These are phyloP conservation scores for Mycena alexandri DNA, from an alignment of 768 basidiomycete genomes.

Conservation along the genomic window DNA sequence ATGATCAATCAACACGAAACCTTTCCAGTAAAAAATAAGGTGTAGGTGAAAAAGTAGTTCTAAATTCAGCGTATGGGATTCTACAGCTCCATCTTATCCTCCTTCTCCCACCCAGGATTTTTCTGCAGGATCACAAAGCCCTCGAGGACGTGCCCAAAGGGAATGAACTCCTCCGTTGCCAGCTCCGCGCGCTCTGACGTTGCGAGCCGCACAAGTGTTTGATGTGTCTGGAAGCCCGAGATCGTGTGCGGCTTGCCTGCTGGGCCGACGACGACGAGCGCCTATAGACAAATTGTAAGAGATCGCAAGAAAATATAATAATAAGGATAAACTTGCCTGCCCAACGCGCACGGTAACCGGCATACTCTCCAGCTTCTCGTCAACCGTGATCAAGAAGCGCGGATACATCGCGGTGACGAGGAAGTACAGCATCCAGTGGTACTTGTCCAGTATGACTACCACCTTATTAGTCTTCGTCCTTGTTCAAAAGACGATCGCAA, in stretches of 20 bases:
- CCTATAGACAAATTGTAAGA: conserved; percentile 55
- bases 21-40: no score
- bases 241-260: conserved; percentile 97
- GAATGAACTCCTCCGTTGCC: conserved; percentile 96
- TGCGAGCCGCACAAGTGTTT: conserved; percentile 94
- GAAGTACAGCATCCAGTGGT: conserved; percentile 99
- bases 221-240: conserved; percentile 98
- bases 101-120: conserved; percentile 91
- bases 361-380: conserved; percentile 88
- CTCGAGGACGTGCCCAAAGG: conserved; percentile 91
- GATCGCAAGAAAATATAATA: no score
- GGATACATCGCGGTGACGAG: conserved; percentile 97
- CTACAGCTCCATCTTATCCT: conserved; percentile 87
- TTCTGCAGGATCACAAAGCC: conserved; percentile 93
- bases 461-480: no score
- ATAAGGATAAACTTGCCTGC: conserved; percentile 63
- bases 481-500: conserved; percentile 35
- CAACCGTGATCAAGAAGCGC: conserved; percentile 95
- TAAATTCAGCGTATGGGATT: conserved; percentile 21
- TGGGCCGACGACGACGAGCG: conserved; percentile 97
- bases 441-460: conserved; percentile 91
- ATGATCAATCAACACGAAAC: no score
- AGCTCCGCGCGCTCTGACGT: conserved; percentile 96
- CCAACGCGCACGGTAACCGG: conserved; percentile 97
- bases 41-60: background rate